Percentiles rank a stretch among this genome's conserved stretches.
phyloP scores from a whole-genome alignment of 306 rosid genomes.

The Notholithocarpus densiflorus region DNA sequence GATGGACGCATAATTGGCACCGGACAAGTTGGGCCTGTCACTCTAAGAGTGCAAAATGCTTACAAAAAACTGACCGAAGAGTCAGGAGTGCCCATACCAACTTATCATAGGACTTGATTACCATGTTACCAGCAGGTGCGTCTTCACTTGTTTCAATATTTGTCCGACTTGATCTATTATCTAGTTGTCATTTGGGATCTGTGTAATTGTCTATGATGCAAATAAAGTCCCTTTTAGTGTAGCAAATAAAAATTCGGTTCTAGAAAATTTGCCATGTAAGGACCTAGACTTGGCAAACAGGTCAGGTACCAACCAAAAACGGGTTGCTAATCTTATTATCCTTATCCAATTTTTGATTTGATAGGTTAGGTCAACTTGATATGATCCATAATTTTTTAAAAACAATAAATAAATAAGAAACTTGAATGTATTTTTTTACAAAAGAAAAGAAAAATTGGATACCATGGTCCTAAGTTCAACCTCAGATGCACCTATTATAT shows the following conservation, averaged over 20 bases:
- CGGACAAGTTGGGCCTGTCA: slow-evolving; percentile 76
- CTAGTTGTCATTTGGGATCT: neutral
- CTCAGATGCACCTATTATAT: too few relatives aligned
- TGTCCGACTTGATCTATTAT: slow-evolving; percentile 15
- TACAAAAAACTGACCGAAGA: slow-evolving; percentile 64
- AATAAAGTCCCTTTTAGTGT: neutral
- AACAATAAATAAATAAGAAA: too few relatives aligned
- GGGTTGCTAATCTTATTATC: too few relatives aligned
- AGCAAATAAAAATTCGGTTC: neutral
- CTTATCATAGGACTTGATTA: slow-evolving; percentile 20
- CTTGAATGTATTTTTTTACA: too few relatives aligned
- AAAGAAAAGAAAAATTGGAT: too few relatives aligned
- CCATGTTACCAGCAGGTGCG: slow-evolving; percentile 6
- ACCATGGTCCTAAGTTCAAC: too few relatives aligned
- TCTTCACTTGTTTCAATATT: slow-evolving; percentile 9
- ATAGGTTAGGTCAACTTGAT: too few relatives aligned
- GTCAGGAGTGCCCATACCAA: slow-evolving; percentile 60
- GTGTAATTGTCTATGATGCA: neutral
- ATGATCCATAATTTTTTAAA: too few relatives aligned
- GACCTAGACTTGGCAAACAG: too few relatives aligned
- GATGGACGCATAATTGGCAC: slow-evolving; percentile 80
- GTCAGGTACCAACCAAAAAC: too few relatives aligned
- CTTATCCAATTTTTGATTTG: too few relatives aligned
- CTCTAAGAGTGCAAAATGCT: slow-evolving; percentile 63
- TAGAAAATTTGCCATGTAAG: neutral